Percentiles rank a stretch among this genome's conserved stretches.
Conservation (phyloP, 441 rosid genomes). For the Hypseocharis bilobata region DNA sequence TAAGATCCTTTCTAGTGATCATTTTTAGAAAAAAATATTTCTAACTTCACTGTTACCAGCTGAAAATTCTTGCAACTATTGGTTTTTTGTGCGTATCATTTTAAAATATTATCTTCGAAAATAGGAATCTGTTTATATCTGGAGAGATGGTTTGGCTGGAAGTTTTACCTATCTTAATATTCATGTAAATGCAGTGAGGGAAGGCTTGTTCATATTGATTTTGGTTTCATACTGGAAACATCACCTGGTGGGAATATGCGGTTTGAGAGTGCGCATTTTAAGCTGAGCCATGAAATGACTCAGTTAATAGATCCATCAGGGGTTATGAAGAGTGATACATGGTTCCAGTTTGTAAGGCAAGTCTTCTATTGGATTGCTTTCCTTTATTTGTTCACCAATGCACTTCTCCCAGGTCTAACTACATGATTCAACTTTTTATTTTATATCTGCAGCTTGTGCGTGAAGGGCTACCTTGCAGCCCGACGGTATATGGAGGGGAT, state of each 20-base stretch:
- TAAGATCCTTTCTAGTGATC: constrained; percentile 22
- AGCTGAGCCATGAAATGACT: constrained; percentile 98
- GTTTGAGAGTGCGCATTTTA: constrained; percentile 94
- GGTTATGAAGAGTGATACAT: constrained; percentile 83
- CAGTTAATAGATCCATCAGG: constrained; percentile 92
- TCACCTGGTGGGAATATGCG: constrained; percentile 98
- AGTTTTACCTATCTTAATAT: neutral
- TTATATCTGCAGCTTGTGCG: constrained; percentile 55
- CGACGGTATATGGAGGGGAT: constrained; percentile 91
- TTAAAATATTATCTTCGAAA: neutral
- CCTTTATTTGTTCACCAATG: neutral
- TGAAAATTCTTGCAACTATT: neutral
- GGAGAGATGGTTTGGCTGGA: neutral
- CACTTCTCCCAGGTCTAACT: too few relatives aligned
- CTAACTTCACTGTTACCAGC: neutral
- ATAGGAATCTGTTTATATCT: neutral
- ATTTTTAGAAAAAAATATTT: neutral
- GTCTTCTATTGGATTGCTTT: neutral
- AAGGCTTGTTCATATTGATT: constrained; percentile 92
- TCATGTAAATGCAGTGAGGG: constrained; percentile 48
- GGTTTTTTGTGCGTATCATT: neutral
- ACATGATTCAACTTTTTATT: neutral
- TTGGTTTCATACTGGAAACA: constrained; percentile 89
- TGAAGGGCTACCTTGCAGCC: constrained; percentile 85
- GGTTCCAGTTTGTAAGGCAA: constrained; percentile 78